A percentile compares a stretch with the other conserved stretches of the same genome.
Evolutionary conservation across 805 yeast species (phyloP).

Genomic region (Wickerhamiella domercqiae): DNA sequence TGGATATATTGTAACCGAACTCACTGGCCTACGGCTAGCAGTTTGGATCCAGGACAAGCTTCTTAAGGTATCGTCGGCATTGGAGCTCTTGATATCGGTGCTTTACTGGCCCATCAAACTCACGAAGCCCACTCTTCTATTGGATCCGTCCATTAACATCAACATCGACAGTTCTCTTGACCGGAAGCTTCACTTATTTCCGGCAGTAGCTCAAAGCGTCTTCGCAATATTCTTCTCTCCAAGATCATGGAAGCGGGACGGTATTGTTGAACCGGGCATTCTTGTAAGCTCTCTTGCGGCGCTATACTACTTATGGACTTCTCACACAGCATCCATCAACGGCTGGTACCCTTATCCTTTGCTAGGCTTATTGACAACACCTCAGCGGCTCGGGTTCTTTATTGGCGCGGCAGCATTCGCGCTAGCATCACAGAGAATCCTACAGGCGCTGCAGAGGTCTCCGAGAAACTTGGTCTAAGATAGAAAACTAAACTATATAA

Average conservation of each 20-base stretch:
- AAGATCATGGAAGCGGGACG: conserved; percentile 16
- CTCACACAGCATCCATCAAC: conserved; percentile 18
- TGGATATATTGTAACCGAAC: conserved; percentile 21
- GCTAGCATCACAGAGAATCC: conserved; percentile 10
- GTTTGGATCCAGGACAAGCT: conserved; percentile 13
- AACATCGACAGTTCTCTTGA: conserved; percentile 19
- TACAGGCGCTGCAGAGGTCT: conserved; percentile 15
- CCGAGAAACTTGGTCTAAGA: background rate
- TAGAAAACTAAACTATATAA: background rate
- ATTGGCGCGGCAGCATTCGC: conserved; percentile 14
- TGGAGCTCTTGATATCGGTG: conserved; percentile 21
- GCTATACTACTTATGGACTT: conserved; percentile 25
- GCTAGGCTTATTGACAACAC: conserved; percentile 14
- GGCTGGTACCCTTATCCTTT: conserved; percentile 25
- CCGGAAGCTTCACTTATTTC: conserved; percentile 20
- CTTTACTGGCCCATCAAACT: conserved; percentile 23
- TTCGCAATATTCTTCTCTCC: conserved; percentile 19
- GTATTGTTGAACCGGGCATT: conserved; percentile 11
- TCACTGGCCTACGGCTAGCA: conserved; percentile 16
- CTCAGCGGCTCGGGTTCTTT: conserved; percentile 16
- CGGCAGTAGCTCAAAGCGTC: conserved; percentile 18
- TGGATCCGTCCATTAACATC: conserved; percentile 17
- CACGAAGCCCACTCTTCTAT: conserved; percentile 18
- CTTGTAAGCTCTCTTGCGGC: conserved; percentile 14
- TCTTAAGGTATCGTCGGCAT: conserved; percentile 20